Evolutionary conservation across 78 protist genomes (phyloP).

Genomic region (Dictyostelium intermedium): DNA sequence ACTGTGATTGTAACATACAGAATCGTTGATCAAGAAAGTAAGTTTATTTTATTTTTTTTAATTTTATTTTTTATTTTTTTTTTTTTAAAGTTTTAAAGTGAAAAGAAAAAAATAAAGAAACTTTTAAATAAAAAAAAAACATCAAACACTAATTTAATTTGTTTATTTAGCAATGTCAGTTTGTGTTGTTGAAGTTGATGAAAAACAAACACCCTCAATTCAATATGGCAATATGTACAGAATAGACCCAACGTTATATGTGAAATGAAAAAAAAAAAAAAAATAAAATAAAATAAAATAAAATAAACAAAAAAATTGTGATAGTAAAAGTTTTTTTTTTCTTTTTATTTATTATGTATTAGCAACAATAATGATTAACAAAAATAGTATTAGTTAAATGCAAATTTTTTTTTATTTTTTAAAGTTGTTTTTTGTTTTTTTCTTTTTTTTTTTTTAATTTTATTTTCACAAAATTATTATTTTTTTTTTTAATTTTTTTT

Average conservation of each 20-base stretch:
- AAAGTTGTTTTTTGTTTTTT: neutral
- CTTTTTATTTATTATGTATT: neutral
- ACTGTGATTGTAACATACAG: slow-evolving; percentile 79
- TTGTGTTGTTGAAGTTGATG: slow-evolving; percentile 77
- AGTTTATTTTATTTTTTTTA: neutral
- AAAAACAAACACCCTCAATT: slow-evolving; percentile 68
- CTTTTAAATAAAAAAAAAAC: too few relatives aligned
- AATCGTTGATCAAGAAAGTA: slow-evolving; percentile 71
- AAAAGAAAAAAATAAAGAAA: too few relatives aligned
- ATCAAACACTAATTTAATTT: too few relatives aligned
- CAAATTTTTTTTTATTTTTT: neutral
- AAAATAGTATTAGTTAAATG: too few relatives aligned
- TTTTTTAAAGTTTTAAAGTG: too few relatives aligned
- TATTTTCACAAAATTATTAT: neutral
- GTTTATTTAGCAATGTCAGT: slow-evolving; percentile 74
- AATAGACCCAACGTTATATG: slow-evolving; percentile 53
- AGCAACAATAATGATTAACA: too few relatives aligned
- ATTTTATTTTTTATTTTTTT: neutral
- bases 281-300: neutral
- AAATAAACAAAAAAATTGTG: neutral
- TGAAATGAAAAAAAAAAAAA: too few relatives aligned
- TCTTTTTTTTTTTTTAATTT: neutral
- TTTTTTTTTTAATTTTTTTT: neutral
- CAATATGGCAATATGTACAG: slow-evolving; percentile 85
- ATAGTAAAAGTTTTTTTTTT: neutral